Evolutionary conservation across 2,329 filamentous ascomycete species (phyloP).

Genomic region (Lachnellula cervina): DNA sequence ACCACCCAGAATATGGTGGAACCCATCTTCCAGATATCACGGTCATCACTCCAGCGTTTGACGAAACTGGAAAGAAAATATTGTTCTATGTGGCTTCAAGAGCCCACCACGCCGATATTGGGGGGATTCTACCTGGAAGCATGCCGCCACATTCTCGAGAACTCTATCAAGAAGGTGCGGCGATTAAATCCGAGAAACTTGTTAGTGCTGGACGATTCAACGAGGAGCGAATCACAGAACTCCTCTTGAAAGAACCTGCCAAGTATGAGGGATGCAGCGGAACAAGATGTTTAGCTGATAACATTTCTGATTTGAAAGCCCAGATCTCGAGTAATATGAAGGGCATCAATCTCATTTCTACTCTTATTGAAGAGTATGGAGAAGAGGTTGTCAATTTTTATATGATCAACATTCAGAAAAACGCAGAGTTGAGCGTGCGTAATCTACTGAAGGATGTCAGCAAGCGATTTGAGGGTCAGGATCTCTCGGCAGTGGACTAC

Average conservation of each 20-base stretch:
- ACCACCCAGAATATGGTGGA: conserved; percentile 79
- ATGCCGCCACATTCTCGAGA: conserved; percentile 74
- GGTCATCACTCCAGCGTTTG: conserved; percentile 74
- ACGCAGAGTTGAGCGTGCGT: conserved; percentile 72
- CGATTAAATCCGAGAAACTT: conserved; percentile 63
- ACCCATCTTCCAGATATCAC: conserved; percentile 84
- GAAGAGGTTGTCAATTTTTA: conserved; percentile 75
- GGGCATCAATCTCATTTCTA: conserved; percentile 71
- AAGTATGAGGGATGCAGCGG: conserved; percentile 71
- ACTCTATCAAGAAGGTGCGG: conserved; percentile 60
- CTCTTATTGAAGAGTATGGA: conserved; percentile 72
- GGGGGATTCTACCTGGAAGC: conserved; percentile 73
- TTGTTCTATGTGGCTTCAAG: conserved; percentile 27
- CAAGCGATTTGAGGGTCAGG: conserved; percentile 61
- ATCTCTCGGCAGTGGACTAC: conserved; percentile 71
- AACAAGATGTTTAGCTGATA: conserved; percentile 74
- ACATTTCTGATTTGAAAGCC: conserved; percentile 80
- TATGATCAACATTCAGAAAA: conserved; percentile 77
- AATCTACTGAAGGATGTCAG: conserved; percentile 68
- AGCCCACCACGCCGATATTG: conserved; percentile 80
- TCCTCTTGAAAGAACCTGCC: conserved; percentile 69
- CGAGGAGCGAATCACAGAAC: conserved; percentile 67
- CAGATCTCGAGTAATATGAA: conserved; percentile 85
- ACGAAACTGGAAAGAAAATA: conserved; percentile 47
- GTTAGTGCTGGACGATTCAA: conserved; percentile 75